These are phyloP conservation scores for Hyphopichia wangnamkhiaoensis DNA, from an alignment of 1,139 yeast genomes.

Conservation along the genomic window DNA sequence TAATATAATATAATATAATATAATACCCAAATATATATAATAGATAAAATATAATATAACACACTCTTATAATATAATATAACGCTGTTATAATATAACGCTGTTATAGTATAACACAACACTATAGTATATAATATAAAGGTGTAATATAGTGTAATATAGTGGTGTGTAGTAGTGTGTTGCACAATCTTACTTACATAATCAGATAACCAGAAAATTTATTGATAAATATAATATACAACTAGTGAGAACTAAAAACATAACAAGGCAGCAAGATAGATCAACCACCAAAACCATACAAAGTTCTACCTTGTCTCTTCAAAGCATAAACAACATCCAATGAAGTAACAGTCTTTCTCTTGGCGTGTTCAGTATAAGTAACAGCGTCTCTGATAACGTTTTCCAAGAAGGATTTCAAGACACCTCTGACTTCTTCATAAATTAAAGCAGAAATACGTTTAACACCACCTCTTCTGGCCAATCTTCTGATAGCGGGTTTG, in stretches of 20 bases:
- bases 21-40: no score
- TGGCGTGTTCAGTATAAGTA: conserved; percentile 99
- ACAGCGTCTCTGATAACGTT: conserved; percentile 98
- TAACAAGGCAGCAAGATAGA: conserved; percentile 5
- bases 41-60: no score
- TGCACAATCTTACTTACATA: no score
- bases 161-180: no score
- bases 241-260: conserved; percentile 1
- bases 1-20: no score
- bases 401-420: conserved; percentile 93
- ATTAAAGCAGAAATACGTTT: conserved; percentile 99
- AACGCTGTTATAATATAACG: no score
- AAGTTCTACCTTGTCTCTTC: conserved; percentile 99
- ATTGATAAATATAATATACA: not conserved
- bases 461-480: conserved; percentile 99
- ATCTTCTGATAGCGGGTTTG: conserved; percentile 99
- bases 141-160: no score
- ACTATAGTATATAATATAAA: no score
- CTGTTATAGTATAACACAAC: no score
- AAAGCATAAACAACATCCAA: conserved; percentile 98
- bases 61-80: no score
- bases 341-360: conserved; percentile 99
- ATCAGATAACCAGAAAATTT: no score
- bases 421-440: conserved; percentile 98
- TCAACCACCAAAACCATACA: conserved; percentile 99